A percentile compares a stretch with the other conserved stretches of the same genome.
phyloP scores from a whole-genome alignment of 1,139 yeast genomes.

The Blastobotrys proliferans region DNA sequence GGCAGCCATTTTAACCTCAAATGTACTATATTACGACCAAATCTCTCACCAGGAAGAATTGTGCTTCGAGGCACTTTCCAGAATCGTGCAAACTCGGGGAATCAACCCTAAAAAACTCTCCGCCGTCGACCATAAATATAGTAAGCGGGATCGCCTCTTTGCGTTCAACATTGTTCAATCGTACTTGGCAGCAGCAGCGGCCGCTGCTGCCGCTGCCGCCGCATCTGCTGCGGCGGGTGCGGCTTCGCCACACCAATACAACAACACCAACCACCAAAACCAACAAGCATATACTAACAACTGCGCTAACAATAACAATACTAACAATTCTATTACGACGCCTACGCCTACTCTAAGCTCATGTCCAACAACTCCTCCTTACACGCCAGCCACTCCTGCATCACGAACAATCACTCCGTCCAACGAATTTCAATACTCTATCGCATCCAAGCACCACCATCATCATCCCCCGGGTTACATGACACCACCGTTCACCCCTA shows the following conservation, averaged over 20 bases:
- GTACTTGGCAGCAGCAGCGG: constrained; percentile 3
- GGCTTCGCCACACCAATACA: not conserved
- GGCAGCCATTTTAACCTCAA: constrained; percentile 36
- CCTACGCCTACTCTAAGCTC: constrained; percentile 13
- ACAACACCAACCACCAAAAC: constrained; percentile 1
- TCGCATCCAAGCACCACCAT: constrained; percentile 7
- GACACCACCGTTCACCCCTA: constrained; percentile 25
- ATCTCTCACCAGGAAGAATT: not conserved
- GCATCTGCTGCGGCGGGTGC: not conserved
- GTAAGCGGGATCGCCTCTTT: not conserved
- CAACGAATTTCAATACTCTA: constrained; percentile 11
- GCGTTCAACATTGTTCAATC: constrained; percentile 8
- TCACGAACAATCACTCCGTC: too few relatives aligned
- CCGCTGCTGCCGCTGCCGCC: constrained; percentile 6
- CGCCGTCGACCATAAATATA: constrained; percentile 7
- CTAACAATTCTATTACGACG: not conserved
- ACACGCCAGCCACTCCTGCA: too few relatives aligned
- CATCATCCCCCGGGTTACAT: constrained; percentile 16
- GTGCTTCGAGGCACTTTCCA: constrained; percentile 7
- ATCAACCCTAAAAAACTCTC: not conserved
- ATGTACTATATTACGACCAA: not conserved
- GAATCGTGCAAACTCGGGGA: not conserved
- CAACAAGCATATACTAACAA: not conserved
- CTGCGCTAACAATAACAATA: not conserved
- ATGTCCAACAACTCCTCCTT: too few relatives aligned